Evolutionary conservation across 2,329 filamentous ascomycete genomes (phyloP), one percentile per base, ranked within the genome.

Genomic region (Polytolypa hystricis): DNA sequence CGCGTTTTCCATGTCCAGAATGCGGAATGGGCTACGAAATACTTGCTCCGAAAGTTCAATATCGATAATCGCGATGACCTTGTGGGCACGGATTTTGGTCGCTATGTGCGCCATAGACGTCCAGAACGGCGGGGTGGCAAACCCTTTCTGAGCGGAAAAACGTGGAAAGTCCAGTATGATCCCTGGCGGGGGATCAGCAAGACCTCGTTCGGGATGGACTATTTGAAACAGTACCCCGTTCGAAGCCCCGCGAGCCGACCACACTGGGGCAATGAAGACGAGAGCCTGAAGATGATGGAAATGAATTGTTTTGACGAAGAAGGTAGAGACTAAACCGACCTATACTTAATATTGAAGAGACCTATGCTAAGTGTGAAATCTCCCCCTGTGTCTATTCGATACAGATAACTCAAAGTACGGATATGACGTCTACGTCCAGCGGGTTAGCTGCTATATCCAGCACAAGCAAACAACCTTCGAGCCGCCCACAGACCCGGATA

Each of bases 1-100:
- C 49, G 57, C 19, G 51, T 61, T 12, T 57, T 61, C 30, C 70
- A 73, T 42, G 65, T 72, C 3, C 70, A 73, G 47, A 72, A 73
- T 42, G 69, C 68, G 5, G 52, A 53, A 5, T 71, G 69, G 67
- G 69, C 69, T 0, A 64, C 60, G 21, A 53, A 53, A 2, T 72
- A 64, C 42, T 50, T 73, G 2, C 51, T 71, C 21, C 54, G 60
- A 18, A 73, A 71, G 43, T 73, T 68, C 54, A 69, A 70, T 37
- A 71, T 73, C 40, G 58, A 67, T 38, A 58, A 66, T 31, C 47
- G 50, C 9, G 59, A 58, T 28, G 64, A 70, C 35, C 47, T 69
- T 3, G 57, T 69, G 1, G 69, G 67, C 5, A 69, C 65, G 19
- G 61, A 60, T 15, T 71, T 72, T 50, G 64, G 61, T 4, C 57